These are phyloP conservation scores for Botryotinia convoluta DNA, from an alignment of 2,329 filamentous ascomycete genomes.

Conservation along the genomic window DNA sequence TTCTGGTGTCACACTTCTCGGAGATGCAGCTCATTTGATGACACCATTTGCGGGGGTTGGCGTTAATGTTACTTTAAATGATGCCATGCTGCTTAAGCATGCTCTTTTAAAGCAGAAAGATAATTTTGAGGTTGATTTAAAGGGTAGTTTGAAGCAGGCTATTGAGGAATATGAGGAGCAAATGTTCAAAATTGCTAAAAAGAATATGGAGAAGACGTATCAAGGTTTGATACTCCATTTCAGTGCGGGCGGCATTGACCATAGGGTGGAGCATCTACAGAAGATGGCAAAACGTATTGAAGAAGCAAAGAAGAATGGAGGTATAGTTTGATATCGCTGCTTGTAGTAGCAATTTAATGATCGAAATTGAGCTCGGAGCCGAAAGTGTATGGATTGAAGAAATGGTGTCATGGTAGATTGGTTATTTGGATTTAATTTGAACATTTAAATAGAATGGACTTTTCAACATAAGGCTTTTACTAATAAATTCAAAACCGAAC, in stretches of 20 bases:
- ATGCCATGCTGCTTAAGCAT: slow-evolving; percentile 44
- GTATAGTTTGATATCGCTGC: neutral
- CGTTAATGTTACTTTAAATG: slow-evolving; percentile 48
- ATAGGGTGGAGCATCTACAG: neutral
- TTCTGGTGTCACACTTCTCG: slow-evolving; percentile 47
- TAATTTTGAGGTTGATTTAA: slow-evolving; percentile 9
- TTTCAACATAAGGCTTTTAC: neutral
- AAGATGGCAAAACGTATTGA: neutral
- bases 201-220: slow-evolving; percentile 28
- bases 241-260: slow-evolving; percentile 25
- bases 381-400: no score
- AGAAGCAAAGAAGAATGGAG: neutral
- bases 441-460: neutral
- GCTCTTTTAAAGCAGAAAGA: slow-evolving; percentile 33
- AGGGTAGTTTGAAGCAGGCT: slow-evolving; percentile 20
- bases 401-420: neutral
- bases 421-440: neutral
- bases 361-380: neutral
- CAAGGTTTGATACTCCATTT: slow-evolving; percentile 27
- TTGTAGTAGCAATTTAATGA: neutral
- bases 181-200: slow-evolving; percentile 29
- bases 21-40: slow-evolving; percentile 51
- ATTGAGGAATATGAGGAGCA: slow-evolving; percentile 28
- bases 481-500: neutral
- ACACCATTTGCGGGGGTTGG: slow-evolving; percentile 49